Evolutionary conservation across 371 early-diverging fungal species (phyloP), one percentile per base, ranked within the genome.

Genomic region (Lichtheimia ramosa): DNA sequence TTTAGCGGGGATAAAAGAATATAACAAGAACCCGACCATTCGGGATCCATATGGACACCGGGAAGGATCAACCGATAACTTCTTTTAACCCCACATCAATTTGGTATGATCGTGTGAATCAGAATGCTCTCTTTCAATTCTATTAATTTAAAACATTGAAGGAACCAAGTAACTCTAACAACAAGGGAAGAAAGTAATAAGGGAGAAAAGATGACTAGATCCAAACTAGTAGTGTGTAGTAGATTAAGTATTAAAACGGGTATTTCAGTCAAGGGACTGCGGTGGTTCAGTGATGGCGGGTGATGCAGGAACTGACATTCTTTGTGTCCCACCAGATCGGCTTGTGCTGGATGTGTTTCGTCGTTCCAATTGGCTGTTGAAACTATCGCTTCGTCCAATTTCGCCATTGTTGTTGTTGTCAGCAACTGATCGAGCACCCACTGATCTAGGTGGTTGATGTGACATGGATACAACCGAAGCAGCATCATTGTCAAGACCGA

Each of bases 401-500:
- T 60, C 61, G 0, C 56, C 49, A 14, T 39, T 57, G 24, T 50
- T 50, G 24, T 50, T 50, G 13, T 27, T 27, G 18, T 59, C 65
- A 39, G 57, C 54, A 25, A 65, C 55, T 0, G 65, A 65, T n/a
- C 48, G 52, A 2, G 54, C 58, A 8, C 65, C 49, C 5, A 39
- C 51, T 2, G 65, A 65, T 8, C 39, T 51, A 5, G 48, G 51
- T 13, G 55, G 24, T 6, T 20, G 20, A 7, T 59, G 59, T 13
- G 51, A 48, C 51, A 61, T 21, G 14, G 68, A 68, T 8, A 63
- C 18, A 23, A 59, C 59, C 14, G 71, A 74, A 0, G 39, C 56
- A 18, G 51, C 54, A 53, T 73, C 69, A 48, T 64, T 68, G 23
- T 73, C 70, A 6, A 51, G 20, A n/a, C 65, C 68, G 4, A 64